Evolutionary conservation across 2,329 filamentous ascomycete genomes (phyloP).

Genomic region (Sporothrix brasiliensis): DNA sequence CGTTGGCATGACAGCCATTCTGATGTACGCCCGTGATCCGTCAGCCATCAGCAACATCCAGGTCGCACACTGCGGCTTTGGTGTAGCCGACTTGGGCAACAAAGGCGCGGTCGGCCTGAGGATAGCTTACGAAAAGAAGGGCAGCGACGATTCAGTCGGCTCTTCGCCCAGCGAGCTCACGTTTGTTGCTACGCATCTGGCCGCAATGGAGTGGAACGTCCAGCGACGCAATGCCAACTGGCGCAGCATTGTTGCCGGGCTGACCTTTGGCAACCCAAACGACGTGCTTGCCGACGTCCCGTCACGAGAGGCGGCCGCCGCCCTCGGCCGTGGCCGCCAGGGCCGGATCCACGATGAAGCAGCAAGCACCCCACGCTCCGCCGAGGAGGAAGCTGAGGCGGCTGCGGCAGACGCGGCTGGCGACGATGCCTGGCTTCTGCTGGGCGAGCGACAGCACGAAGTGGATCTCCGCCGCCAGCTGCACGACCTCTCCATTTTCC

Average conservation of each 20-base stretch:
- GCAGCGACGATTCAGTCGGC: conserved; percentile 44
- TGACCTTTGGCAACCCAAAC: conserved; percentile 70
- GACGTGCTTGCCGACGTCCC: conserved; percentile 39
- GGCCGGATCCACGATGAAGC: conserved; percentile 36
- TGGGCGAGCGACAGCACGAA: conserved; percentile 33
- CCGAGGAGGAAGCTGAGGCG: conserved; percentile 46
- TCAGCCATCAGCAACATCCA: conserved; percentile 66
- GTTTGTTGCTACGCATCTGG: conserved; percentile 85
- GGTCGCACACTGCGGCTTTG: conserved; percentile 81
- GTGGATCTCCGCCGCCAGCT: conserved; percentile 42
- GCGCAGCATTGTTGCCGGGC: conserved; percentile 75
- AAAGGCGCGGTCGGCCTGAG: conserved; percentile 88
- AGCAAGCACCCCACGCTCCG: conserved; percentile 34
- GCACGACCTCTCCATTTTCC: conserved; percentile 70
- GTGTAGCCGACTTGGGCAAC: conserved; percentile 86
- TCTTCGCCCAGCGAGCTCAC: conserved; percentile 64
- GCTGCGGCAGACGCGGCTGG: conserved; percentile 33
- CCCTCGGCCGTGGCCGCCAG: conserved; percentile 23
- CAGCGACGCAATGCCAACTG: conserved; percentile 82
- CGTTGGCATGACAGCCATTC: conserved; percentile 84
- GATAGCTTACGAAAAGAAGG: conserved; percentile 59
- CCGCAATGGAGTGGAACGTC: conserved; percentile 80
- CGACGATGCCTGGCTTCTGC: conserved; percentile 45
- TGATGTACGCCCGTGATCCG: conserved; percentile 75
- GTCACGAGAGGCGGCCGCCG: not conserved